A percentile compares a stretch with the other conserved stretches of the same genome.
Evolutionary conservation across 2,329 filamentous ascomycete species (phyloP).

Genomic region (Penicillium sp.): DNA sequence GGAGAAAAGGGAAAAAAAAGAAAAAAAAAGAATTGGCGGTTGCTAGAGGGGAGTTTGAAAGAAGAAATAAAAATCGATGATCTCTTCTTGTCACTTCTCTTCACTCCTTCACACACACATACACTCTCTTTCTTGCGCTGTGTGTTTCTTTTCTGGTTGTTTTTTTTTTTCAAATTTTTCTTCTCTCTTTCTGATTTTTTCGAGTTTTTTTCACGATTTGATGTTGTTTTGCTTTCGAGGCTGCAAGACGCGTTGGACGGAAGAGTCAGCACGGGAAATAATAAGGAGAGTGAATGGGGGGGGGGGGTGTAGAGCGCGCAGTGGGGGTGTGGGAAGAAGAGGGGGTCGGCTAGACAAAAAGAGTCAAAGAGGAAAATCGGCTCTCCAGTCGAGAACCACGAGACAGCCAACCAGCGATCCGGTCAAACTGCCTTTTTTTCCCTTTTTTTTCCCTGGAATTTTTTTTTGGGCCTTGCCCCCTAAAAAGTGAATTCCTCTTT

Average conservation of each 20-base stretch:
- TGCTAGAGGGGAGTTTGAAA: no score
- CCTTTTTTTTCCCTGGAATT: no score
- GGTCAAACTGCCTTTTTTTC: background rate
- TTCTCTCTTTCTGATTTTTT: background rate
- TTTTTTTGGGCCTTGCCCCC: no score
- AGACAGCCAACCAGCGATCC: background rate
- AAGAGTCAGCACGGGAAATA: conserved; percentile 1
- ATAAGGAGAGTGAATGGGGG: background rate
- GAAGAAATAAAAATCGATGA: no score
- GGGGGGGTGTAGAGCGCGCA: background rate
- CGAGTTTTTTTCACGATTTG: background rate
- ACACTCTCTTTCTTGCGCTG: background rate
- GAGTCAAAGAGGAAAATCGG: conserved; percentile 1
- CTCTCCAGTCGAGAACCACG: background rate
- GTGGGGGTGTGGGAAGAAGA: background rate
- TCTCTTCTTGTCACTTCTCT: no score
- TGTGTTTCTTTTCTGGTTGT: background rate
- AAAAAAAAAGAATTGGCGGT: conserved; percentile 2
- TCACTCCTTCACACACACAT: background rate
- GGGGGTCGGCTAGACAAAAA: conserved; percentile 8
- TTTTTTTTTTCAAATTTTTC: no score
- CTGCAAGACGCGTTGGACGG: conserved; percentile 27
- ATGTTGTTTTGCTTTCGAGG: conserved; percentile 20
- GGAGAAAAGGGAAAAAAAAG: background rate
- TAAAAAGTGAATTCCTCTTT: no score